phyloP scores from a whole-genome alignment of 306 rosid genomes.

The Gynostemma pentaphyllum region DNA sequence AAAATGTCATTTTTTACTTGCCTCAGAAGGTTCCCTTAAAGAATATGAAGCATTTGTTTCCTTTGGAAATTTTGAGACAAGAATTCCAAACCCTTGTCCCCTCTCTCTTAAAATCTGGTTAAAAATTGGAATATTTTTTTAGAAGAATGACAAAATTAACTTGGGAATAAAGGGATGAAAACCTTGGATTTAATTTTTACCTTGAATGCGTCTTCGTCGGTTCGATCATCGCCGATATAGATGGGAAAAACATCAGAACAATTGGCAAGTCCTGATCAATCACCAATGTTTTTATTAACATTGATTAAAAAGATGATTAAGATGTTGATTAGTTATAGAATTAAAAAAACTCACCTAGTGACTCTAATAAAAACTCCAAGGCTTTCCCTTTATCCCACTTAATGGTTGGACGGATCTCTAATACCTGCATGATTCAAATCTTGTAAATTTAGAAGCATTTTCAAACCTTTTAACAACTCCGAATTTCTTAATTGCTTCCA shows the following conservation, averaged over 20 bases:
- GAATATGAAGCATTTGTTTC: constrained; percentile 84
- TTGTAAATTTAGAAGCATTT: background rate
- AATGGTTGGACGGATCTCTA: constrained; percentile 90
- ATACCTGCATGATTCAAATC: constrained; percentile 44
- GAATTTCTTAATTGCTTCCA: no score
- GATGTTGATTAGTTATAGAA: background rate
- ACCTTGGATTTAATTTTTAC: constrained; percentile 22
- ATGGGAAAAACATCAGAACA: constrained; percentile 72
- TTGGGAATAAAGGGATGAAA: background rate
- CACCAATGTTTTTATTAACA: background rate
- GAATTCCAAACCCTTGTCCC: constrained; percentile 92
- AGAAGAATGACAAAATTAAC: no score
- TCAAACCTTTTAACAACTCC: no score
- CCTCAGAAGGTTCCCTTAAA: constrained; percentile 86
- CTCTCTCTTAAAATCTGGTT: constrained; percentile 59
- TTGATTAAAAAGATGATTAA: background rate
- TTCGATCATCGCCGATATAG: constrained; percentile 87
- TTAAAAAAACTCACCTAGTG: constrained; percentile 61
- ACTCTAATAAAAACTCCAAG: constrained; percentile 74
- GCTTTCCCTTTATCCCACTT: constrained; percentile 99
- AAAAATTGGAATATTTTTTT: no score
- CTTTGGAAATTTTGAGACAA: constrained; percentile 80
- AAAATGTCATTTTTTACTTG: constrained; percentile 36
- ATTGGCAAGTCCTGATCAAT: constrained; percentile 83
- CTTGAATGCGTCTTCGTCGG: constrained; percentile 98